Conservation (phyloP, 2,329 filamentous ascomycete genomes). For the Ascochyta clinopodiicola region DNA sequence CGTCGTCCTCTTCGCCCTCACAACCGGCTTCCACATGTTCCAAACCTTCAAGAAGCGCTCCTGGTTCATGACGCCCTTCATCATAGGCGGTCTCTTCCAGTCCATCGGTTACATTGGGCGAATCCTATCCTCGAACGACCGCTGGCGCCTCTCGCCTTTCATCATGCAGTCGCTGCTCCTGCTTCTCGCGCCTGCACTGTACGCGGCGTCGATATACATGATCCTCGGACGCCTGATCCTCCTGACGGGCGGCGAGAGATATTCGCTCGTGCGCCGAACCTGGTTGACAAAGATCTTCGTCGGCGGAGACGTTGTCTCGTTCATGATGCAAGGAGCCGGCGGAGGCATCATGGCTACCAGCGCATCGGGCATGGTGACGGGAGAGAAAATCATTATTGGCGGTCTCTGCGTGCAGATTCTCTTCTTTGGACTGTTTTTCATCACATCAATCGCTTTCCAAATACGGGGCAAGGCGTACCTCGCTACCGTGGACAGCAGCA, state of each 20-base stretch:
- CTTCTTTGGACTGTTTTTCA: slow-evolving; percentile 58
- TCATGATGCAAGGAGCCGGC: slow-evolving; percentile 49
- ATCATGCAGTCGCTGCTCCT: slow-evolving; percentile 54
- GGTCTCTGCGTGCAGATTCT: slow-evolving; percentile 57
- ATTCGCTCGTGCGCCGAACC: slow-evolving; percentile 47
- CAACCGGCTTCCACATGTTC: slow-evolving; percentile 51
- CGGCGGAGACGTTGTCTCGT: slow-evolving; percentile 53
- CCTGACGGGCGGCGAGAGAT: slow-evolving; percentile 47
- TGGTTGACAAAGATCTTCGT: slow-evolving; percentile 58
- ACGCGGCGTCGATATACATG: slow-evolving; percentile 59
- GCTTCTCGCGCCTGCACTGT: slow-evolving; percentile 55
- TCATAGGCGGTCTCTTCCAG: slow-evolving; percentile 61
- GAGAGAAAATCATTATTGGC: slow-evolving; percentile 53
- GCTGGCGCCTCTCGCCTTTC: slow-evolving; percentile 45
- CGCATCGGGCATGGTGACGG: slow-evolving; percentile 37
- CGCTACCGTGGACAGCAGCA: background rate
- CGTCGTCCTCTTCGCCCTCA: slow-evolving; percentile 53
- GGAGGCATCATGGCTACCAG: slow-evolving; percentile 50
- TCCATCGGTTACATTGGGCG: slow-evolving; percentile 59
- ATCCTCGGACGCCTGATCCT: slow-evolving; percentile 55
- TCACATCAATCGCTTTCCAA: slow-evolving; percentile 25
- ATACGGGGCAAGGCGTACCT: slow-evolving; percentile 9
- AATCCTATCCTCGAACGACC: slow-evolving; percentile 46
- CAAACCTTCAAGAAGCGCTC: slow-evolving; percentile 52
- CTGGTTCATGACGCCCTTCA: slow-evolving; percentile 61